A percentile compares a stretch with the other conserved stretches of the same genome.
Conservation (phyloP, 2,329 filamentous ascomycete genomes). For the Xylaria sp. region DNA sequence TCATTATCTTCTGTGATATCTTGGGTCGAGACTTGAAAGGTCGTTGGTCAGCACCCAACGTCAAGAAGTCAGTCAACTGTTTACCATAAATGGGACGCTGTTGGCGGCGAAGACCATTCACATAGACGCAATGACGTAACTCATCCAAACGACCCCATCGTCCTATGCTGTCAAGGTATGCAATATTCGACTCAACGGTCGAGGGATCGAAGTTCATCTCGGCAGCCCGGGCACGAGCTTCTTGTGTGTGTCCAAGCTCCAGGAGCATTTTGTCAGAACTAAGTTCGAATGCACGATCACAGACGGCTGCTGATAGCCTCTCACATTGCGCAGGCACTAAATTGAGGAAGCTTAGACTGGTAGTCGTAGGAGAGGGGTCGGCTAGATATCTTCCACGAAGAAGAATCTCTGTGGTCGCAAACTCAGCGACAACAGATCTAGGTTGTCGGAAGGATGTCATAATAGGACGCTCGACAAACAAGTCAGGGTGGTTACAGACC, state of each 20-base stretch:
- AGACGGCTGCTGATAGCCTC: slow-evolving; percentile 63
- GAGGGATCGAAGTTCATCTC: slow-evolving; percentile 69
- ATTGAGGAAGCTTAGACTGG: slow-evolving; percentile 82
- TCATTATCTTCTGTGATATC: slow-evolving; percentile 70
- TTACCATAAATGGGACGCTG: slow-evolving; percentile 84
- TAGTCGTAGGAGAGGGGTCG: slow-evolving; percentile 68
- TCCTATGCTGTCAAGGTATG: slow-evolving; percentile 76
- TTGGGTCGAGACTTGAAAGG: slow-evolving; percentile 69
- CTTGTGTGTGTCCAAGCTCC: slow-evolving; percentile 77
- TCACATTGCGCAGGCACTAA: slow-evolving; percentile 79
- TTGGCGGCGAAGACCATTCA: slow-evolving; percentile 83
- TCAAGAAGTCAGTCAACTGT: slow-evolving; percentile 78
- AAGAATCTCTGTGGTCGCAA: slow-evolving; percentile 75
- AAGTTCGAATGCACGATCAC: slow-evolving; percentile 69
- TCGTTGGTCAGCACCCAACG: slow-evolving; percentile 68
- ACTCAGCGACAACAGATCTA: slow-evolving; percentile 79
- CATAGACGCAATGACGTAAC: slow-evolving; percentile 80
- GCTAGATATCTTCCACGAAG: slow-evolving; percentile 74
- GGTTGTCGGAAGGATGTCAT: slow-evolving; percentile 96
- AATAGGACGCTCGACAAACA: slow-evolving; percentile 95
- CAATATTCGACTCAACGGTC: slow-evolving; percentile 74
- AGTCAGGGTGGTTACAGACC: slow-evolving; percentile 97
- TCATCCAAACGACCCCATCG: slow-evolving; percentile 79
- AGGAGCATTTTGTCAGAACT: slow-evolving; percentile 76
- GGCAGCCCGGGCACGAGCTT: slow-evolving; percentile 65